These are phyloP conservation scores for Clavispora carvajalis DNA, from an alignment of 805 yeast genomes.

Conservation along the genomic window DNA sequence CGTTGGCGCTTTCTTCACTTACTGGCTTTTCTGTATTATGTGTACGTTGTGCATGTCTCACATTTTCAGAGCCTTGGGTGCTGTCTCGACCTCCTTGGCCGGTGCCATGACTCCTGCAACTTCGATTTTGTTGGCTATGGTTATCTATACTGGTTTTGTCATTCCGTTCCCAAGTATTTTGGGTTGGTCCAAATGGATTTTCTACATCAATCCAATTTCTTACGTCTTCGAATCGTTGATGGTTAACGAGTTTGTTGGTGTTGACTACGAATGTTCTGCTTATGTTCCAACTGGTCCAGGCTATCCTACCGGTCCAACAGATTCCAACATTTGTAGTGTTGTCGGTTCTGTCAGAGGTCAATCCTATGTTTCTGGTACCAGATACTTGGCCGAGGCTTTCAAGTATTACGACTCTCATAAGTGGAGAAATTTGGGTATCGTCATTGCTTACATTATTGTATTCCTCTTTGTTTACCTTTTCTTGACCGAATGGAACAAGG, in stretches of 20 bases:
- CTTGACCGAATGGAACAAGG: conserved; percentile 41
- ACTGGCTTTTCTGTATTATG: conserved; percentile 26
- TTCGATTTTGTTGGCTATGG: conserved; percentile 45
- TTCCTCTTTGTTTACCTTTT: conserved; percentile 31
- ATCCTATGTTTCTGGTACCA: conserved; percentile 51
- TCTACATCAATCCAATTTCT: conserved; percentile 38
- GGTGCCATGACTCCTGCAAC: conserved; percentile 44
- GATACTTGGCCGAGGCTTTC: conserved; percentile 45
- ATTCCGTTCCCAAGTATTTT: conserved; percentile 38
- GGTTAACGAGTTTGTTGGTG: conserved; percentile 58
- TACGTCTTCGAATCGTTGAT: conserved; percentile 52
- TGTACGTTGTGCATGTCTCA: conserved; percentile 31
- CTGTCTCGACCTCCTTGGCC: conserved; percentile 35
- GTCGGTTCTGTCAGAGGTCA: conserved; percentile 58
- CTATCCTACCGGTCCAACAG: conserved; percentile 35
- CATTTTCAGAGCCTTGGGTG: conserved; percentile 38
- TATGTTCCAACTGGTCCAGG: conserved; percentile 58
- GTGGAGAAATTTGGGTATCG: conserved; percentile 79
- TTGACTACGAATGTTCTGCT: conserved; percentile 49
- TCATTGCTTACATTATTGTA: conserved; percentile 47
- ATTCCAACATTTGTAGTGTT: conserved; percentile 49
- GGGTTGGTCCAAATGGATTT: conserved; percentile 32
- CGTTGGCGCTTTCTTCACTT: conserved; percentile 35
- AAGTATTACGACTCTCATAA: conserved; percentile 51
- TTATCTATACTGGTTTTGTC: conserved; percentile 49